phyloP scores from a whole-genome alignment of 257 asterid genomes.

The Solanum piurae region DNA sequence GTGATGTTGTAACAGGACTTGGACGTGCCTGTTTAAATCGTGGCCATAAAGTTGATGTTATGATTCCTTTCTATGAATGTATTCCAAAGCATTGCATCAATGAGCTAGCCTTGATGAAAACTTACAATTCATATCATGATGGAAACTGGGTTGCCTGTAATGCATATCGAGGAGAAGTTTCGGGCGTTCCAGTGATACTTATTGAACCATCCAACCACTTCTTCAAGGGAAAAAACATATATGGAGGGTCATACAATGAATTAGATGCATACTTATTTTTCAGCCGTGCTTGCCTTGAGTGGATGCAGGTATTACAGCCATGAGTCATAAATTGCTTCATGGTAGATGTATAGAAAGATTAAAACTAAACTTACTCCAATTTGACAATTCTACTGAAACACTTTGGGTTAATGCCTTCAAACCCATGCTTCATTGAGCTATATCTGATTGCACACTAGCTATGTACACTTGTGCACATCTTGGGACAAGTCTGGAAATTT shows the following conservation, averaged over 20 bases:
- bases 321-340: not conserved
- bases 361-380: not conserved
- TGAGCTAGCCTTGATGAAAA: constrained; percentile 33
- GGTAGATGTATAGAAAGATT: not conserved
- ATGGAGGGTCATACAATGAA: constrained; percentile 85
- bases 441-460: not conserved
- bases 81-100: constrained; percentile 39
- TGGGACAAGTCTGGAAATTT: not conserved
- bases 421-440: not conserved
- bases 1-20: constrained; percentile 81
- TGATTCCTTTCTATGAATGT: constrained; percentile 83
- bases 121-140: constrained; percentile 49
- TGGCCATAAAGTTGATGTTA: constrained; percentile 68
- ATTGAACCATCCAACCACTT: constrained; percentile 65
- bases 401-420: not conserved
- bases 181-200: constrained; percentile 50
- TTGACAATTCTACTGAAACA: not conserved
- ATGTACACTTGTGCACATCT: not conserved
- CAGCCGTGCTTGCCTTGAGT: constrained; percentile 88
- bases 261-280: constrained; percentile 80
- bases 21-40: constrained; percentile 59
- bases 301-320: constrained; percentile 64
- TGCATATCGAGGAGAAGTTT: constrained; percentile 51
- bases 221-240: constrained; percentile 68
- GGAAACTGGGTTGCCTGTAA: constrained; percentile 67